Evolutionary conservation across 2,329 filamentous ascomycete genomes (phyloP), one percentile per base, ranked within the genome.

Genomic region (Fusarium globosum): DNA sequence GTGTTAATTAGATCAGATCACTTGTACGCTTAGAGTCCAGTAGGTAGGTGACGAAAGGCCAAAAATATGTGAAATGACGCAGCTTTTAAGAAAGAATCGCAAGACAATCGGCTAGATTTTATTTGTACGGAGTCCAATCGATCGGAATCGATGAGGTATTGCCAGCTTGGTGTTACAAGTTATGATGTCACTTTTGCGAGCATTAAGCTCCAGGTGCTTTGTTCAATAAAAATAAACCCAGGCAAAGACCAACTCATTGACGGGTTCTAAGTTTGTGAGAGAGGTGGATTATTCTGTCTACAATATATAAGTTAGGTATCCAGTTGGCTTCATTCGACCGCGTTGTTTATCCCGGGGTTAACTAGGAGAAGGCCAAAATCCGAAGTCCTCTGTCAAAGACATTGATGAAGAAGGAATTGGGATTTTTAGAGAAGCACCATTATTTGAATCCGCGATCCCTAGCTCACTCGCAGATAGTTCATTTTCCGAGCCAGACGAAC

Each of bases 161-260:
- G 64, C n/a, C 55, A 43, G 42, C 61, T 30, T 23, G 30, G 45
- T 21, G 57, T 73, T 69, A 73, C 68, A 30, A 43, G 20, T 59
- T 45, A 74, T 74, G 72, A 74, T 74, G 72, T 74, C 72, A 74
- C 65, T 61, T 41, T 67, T 71, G 42, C 53, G 26, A 65, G 57
- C 61, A 52, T 59, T 16, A 16, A 26, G 20, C 35, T 53, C 13
- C 23, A 28, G 18, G 49, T 36, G 30, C n/a, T 26, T 52, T 26
- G 18, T 36, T 36, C 13, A 15, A 36, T 15, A 26, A 52, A 52
- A 52, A 36, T 20, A 5, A 36, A 12, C 18, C 12, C 13, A 36
- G 33, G n/a, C 5, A 26, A 52, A 52, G 33, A 23, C 30, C 7
- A 52, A 15, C 20, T 26, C 15, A 52, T 35, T 26, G n/a, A 52